Evolutionary conservation across 139 green algal species (phyloP).

Genomic region (Pleodorina starrii): DNA sequence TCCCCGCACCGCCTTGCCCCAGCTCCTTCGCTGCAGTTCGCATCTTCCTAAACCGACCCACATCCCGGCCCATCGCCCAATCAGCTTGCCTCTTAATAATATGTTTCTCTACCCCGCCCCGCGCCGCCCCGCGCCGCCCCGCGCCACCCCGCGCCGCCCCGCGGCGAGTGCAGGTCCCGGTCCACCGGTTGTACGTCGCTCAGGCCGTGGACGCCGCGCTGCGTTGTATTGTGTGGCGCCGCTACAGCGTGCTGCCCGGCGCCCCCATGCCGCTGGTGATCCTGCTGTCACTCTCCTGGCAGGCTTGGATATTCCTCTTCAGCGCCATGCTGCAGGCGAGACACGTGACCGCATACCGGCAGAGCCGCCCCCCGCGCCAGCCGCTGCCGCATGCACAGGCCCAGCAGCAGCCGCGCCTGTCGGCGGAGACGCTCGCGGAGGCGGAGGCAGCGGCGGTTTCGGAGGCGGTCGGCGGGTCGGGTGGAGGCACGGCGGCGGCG

Average conservation of each 20-base stretch:
- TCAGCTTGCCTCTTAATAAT: too few species aligned
- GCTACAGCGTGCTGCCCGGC: slow-evolving; percentile 10
- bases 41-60: too few species aligned
- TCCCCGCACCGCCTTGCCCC: too few species aligned
- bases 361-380: too few species aligned
- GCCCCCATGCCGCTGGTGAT: background rate
- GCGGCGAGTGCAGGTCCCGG: background rate
- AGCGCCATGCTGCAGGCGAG: slow-evolving; percentile 13
- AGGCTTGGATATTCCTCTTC: slow-evolving; percentile 11
- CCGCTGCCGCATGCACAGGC: background rate
- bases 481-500: too few species aligned
- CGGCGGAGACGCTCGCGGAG: background rate
- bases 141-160: too few species aligned
- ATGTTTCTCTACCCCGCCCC: too few species aligned
- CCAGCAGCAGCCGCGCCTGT: background rate
- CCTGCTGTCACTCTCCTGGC: background rate
- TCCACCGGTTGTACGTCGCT: background rate
- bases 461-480: too few species aligned
- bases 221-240: slow-evolving; percentile 5
- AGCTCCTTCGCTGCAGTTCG: too few species aligned
- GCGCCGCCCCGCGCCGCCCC: too few species aligned
- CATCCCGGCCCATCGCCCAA: too few species aligned
- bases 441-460: too few species aligned
- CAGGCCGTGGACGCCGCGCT: background rate
- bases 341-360: background rate